phyloP scores from a whole-genome alignment of 306 rosid species.

The Castanea crenata region DNA sequence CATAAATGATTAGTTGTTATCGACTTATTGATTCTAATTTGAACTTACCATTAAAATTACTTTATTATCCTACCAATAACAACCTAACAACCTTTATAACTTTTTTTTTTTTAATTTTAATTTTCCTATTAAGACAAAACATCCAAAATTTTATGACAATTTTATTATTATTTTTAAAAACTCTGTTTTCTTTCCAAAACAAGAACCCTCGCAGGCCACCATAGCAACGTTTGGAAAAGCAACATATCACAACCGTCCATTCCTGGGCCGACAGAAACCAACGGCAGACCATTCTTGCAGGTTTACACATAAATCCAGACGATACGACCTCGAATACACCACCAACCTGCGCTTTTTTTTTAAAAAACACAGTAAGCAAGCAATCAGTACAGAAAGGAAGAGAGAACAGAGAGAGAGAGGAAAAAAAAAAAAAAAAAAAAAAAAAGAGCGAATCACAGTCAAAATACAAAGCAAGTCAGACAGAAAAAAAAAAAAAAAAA shows the following conservation, averaged over 20 bases:
- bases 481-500: background rate
- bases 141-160: no score
- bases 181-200: no score
- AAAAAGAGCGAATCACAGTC: background rate
- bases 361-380: background rate
- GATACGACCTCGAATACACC: background rate
- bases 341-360: background rate
- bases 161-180: no score
- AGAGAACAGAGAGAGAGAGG: background rate
- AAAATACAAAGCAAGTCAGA: background rate
- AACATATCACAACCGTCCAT: background rate
- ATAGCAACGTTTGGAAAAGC: no score
- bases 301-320: background rate
- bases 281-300: background rate
- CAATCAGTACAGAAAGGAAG: background rate
- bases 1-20: accelerated
- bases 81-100: accelerated
- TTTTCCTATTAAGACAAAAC: no score
- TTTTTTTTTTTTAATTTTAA: no score
- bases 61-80: no score
- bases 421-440: background rate
- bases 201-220: no score
- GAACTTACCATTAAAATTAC: accelerated
- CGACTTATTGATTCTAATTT: no score
- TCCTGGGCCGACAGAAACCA: background rate